Conservation (phyloP, 176 grass and related monocot species). For the Rhipidocladum racemiflorum region DNA sequence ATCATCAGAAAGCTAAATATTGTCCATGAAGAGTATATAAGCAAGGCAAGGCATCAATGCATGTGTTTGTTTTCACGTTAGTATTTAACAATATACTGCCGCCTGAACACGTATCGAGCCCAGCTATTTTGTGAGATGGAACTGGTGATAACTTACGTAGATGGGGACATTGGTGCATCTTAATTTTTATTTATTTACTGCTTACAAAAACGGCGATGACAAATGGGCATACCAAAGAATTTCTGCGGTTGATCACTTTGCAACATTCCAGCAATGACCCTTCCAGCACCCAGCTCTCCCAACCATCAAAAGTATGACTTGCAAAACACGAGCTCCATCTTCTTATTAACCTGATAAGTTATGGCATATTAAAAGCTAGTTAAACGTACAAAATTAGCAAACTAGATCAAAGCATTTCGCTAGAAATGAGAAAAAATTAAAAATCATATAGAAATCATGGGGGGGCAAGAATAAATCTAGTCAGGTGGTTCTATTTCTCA, state of each 20-base stretch:
- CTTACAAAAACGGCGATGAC: neutral
- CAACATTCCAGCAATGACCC: slow-evolving; percentile 65
- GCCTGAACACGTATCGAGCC: neutral
- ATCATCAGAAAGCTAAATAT: neutral
- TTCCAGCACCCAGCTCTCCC: slow-evolving; percentile 84
- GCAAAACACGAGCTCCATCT: slow-evolving; percentile 63
- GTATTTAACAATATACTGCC: neutral
- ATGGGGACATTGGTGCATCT: neutral
- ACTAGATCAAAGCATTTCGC: neutral
- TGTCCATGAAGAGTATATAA: neutral
- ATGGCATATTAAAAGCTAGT: slow-evolving; percentile 12
- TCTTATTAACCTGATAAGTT: slow-evolving; percentile 76
- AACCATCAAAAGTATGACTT: slow-evolving; percentile 79
- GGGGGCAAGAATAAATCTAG: neutral
- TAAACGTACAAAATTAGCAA: slow-evolving; percentile 17
- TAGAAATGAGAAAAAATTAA: neutral
- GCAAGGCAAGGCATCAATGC: neutral
- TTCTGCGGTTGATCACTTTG: slow-evolving; percentile 71
- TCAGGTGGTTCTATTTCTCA: neutral
- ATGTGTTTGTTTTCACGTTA: neutral
- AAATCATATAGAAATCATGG: neutral
- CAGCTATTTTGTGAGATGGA: neutral
- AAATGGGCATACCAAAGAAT: slow-evolving; percentile 60
- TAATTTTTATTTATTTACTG: slow-evolving; percentile 1
- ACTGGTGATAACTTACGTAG: neutral